Evolutionary conservation across 129 eudicot genomes (phyloP), one percentile per base, ranked within the genome.

Genomic region (Lactuca sativa): DNA sequence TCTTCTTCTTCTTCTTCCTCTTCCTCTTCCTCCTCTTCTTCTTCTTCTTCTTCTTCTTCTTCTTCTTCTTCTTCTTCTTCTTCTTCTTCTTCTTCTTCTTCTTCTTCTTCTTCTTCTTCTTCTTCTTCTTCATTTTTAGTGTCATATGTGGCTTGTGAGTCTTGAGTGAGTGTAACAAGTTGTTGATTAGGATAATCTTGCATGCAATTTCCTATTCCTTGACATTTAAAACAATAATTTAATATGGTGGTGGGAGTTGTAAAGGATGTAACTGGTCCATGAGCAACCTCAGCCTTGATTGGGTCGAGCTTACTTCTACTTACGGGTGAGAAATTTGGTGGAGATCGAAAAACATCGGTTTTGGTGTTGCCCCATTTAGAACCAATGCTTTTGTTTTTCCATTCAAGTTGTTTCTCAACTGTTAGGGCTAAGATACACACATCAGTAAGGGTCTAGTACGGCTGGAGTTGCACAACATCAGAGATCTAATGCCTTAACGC

Each of bases 371-470:
- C 2, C 2, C 1, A 6, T 7, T 25, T 4, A 2, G 9, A 4
- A 1, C 2, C 9, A 9, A 9, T 0, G 4, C 18, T 25, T 2
- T 34, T 33, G 65, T 9, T 34, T 3, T 59, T 47, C 6, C 56
- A 43, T 47, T 67, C 66, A 3, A 9, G 38, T 36, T 75, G 62
- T 25, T 43, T 56, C 11, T 66, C 73, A 31, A 75, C 73, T 41
- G 58, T 47, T 7, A 66, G 18, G 0, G 80, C n/a, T 11, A 66
- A 55, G 5, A 40, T 66, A 12, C 18, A 66, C 16, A 66, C 80
- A 58, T 75, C 68, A 2, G 33, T 67, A 0, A 66, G 66, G 2
- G 73, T 56, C 67, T 67, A 72, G 7, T 41, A 72, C 4, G 68
- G 77, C 36, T 72, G 61, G 4, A 72, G n/a, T 0, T 47, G 11